Conservation (phyloP, 768 basidiomycete species). For the Pisolithus albus region DNA sequence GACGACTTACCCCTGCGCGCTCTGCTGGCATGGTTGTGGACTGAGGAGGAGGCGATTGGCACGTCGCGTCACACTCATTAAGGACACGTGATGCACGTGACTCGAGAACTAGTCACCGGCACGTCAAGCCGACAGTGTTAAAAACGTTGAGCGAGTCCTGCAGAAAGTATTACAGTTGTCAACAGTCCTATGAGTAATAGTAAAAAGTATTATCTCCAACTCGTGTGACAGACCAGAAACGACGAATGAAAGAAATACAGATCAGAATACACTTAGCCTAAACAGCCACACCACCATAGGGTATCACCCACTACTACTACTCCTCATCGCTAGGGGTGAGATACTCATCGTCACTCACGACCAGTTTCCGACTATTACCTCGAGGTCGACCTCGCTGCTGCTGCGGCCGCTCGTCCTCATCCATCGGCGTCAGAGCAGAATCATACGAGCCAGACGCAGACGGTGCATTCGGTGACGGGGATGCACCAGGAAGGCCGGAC, state of each 20-base stretch:
- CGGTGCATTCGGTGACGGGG: slow-evolving; percentile 27
- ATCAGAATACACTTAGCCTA: neutral
- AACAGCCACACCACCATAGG: too few relatives aligned
- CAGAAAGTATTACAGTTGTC: neutral
- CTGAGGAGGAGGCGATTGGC: slow-evolving; percentile 7
- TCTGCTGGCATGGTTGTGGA: slow-evolving; percentile 34
- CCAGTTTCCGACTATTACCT: slow-evolving; percentile 61
- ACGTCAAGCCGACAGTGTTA: neutral
- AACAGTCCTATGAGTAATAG: neutral
- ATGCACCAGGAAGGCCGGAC: slow-evolving; percentile 70
- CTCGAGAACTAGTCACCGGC: neutral
- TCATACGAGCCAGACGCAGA: slow-evolving; percentile 47
- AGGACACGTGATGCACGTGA: slow-evolving; percentile 29
- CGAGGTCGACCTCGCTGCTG: slow-evolving; percentile 45
- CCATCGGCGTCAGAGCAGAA: slow-evolving; percentile 72
- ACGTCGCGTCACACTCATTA: slow-evolving; percentile 21
- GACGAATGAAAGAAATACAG: neutral
- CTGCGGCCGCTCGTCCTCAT: slow-evolving; percentile 62
- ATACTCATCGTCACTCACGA: slow-evolving; percentile 65
- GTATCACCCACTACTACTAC: slow-evolving; percentile 17
- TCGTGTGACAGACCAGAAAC: neutral
- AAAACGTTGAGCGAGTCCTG: neutral
- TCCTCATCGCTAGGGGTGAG: slow-evolving; percentile 76
- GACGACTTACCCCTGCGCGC: slow-evolving; percentile 57
- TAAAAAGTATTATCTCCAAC: too few relatives aligned